Evolutionary conservation across 179 eudicot genomes (phyloP).

Genomic region (Nepenthes alata): DNA sequence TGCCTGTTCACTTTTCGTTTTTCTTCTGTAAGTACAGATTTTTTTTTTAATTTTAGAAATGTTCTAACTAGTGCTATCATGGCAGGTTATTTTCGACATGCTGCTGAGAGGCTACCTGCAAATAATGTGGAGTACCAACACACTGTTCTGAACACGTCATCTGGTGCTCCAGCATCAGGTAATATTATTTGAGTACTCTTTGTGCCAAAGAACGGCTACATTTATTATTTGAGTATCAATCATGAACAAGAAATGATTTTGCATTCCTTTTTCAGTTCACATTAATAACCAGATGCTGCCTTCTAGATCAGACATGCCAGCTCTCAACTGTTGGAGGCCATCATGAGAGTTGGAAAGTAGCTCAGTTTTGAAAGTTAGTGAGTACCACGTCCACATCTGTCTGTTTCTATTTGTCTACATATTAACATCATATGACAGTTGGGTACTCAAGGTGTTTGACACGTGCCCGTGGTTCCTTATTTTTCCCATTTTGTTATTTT

Average conservation of each 20-base stretch:
- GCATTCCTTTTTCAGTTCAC: constrained; percentile 31
- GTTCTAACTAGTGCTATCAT: constrained; percentile 7
- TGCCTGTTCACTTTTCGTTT: too few relatives aligned
- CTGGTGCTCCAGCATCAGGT: constrained; percentile 49
- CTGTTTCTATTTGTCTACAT: too few relatives aligned
- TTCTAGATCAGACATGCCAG: constrained; percentile 45
- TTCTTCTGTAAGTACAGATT: background rate
- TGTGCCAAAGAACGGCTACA: background rate
- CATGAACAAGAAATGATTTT: background rate
- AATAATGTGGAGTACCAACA: constrained; percentile 42
- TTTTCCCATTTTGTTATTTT: too few relatives aligned
- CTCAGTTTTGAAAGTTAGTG: background rate
- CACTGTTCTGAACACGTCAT: constrained; percentile 27
- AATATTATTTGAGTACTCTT: background rate
- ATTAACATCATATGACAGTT: too few relatives aligned
- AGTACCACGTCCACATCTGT: background rate
- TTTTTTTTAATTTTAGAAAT: background rate
- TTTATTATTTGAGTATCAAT: background rate
- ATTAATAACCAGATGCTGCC: constrained; percentile 41
- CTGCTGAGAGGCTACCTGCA: constrained; percentile 36
- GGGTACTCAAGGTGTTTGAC: too few relatives aligned
- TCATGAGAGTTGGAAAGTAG: constrained; percentile 21
- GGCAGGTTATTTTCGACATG: constrained; percentile 46
- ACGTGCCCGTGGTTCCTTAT: too few relatives aligned
- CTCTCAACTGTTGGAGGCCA: constrained; percentile 66